phyloP scores from a whole-genome alignment of 2,329 filamentous ascomycete species.

The Colletotrichum musae region DNA sequence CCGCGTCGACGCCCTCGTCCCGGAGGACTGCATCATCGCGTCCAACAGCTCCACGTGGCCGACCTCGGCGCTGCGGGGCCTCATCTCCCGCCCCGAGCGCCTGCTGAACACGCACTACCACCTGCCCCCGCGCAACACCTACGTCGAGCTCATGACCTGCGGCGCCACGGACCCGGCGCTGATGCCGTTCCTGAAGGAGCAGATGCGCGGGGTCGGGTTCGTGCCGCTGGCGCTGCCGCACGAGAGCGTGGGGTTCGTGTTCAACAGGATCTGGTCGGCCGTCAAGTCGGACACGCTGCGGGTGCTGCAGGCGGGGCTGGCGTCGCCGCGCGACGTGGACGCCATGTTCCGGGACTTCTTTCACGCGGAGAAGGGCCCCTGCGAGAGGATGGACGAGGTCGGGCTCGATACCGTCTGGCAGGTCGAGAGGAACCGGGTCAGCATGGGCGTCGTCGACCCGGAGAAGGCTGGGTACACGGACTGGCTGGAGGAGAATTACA shows the following conservation, averaged over 20 bases:
- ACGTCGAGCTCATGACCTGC: constrained; percentile 54
- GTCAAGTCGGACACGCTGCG: constrained; percentile 52
- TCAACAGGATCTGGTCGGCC: constrained; percentile 54
- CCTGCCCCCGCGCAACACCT: constrained; percentile 49
- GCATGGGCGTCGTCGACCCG: constrained; percentile 36
- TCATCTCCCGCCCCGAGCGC: constrained; percentile 44
- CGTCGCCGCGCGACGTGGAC: constrained; percentile 50
- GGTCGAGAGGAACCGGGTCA: constrained; percentile 46
- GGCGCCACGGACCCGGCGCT: constrained; percentile 47
- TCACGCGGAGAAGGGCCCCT: constrained; percentile 48
- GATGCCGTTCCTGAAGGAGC: constrained; percentile 48
- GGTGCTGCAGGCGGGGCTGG: constrained; percentile 50
- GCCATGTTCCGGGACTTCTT: constrained; percentile 50
- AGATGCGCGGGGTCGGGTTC: constrained; percentile 48
- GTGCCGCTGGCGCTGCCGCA: constrained; percentile 46
- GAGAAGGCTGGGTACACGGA: constrained; percentile 32
- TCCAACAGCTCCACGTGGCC: constrained; percentile 50
- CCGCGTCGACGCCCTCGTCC: constrained; percentile 47
- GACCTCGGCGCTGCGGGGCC: constrained; percentile 46
- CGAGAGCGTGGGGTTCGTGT: constrained; percentile 52
- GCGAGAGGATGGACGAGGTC: constrained; percentile 52
- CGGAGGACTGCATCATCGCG: constrained; percentile 48
- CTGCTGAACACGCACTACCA: constrained; percentile 54
- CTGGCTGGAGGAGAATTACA: constrained; percentile 48
- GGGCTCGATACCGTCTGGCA: constrained; percentile 50